Base-by-base conservation (phyloP, 768 basidiomycete species). In the Phanerochaete carnosa region DNA sequence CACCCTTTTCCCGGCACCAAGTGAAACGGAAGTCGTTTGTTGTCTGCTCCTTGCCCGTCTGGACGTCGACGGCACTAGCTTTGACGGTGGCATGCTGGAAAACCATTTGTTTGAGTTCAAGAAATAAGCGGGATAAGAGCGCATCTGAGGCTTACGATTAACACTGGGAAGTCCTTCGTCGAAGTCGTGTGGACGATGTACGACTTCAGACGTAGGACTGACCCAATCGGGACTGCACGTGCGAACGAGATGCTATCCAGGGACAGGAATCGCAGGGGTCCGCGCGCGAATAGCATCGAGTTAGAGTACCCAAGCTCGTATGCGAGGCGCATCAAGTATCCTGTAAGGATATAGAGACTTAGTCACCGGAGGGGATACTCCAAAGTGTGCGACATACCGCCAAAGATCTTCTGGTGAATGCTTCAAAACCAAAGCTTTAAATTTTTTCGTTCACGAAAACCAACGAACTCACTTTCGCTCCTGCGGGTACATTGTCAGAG, bases 341-440 rank as follows among this genome's bases (percentile, higher is more conserved):
- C 39, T 43, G 39, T 19, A 19, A 8, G n/a, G n/a, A n/a, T n/a
- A n/a, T n/a, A n/a, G 4, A 43, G 39, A 9, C 39, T 35, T 15
- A 35, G 19, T 7, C 19, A 19, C 4, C 39, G 8, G 8, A n/a
- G n/a, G n/a, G n/a, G n/a, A 43, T 35, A 19, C 19, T 4, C 39
- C 11, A 4, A 19, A 7, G 11, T 9, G 19, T 4, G 39, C 19
- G n/a, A 43, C 39, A 19, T 19, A 6, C 79, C 79, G 77, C 90
- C 90, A 65, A 94, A 94, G 15, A 93, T 78, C 70, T 94, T 94
- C 59, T 88, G 86, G 69, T 94, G 92, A 3, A 93, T 80, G 64
- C 89, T 90, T 16, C 29, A 7, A n/a, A 28, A 28, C 6, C 22
- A 50, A 13, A 29, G 46, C 15, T 7, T 7, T 35, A 35, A 4